Evolutionary conservation across 768 basidiomycete genomes (phyloP).

Genomic region (Megacollybia marginata): DNA sequence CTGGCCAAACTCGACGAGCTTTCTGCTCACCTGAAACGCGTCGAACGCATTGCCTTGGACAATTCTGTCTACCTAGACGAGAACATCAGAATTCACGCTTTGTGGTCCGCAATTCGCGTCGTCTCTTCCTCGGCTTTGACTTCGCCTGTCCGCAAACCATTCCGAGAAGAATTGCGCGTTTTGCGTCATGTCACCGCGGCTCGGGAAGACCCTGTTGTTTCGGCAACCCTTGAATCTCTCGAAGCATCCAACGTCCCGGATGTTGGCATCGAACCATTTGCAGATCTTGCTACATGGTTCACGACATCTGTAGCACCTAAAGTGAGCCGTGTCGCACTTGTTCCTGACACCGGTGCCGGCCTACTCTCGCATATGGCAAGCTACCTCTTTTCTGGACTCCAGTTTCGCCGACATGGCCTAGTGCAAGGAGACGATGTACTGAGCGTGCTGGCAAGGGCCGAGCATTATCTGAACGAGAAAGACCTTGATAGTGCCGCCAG

Average conservation of each 20-base stretch:
- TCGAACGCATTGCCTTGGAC: conserved; percentile 87
- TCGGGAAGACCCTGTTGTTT: conserved; percentile 61
- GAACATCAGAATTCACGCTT: conserved; percentile 83
- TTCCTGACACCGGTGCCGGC: conserved; percentile 86
- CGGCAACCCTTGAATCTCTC: conserved; percentile 59
- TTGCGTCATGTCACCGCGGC: conserved; percentile 68
- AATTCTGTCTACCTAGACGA: conserved; percentile 89
- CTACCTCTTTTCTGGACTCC: conserved; percentile 63
- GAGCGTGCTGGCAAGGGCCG: conserved; percentile 82
- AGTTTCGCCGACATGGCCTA: conserved; percentile 76
- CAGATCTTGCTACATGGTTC: conserved; percentile 91
- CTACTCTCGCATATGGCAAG: conserved; percentile 83
- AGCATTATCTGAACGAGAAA: conserved; percentile 86
- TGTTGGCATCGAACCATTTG: conserved; percentile 80
- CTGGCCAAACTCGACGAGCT: conserved; percentile 93
- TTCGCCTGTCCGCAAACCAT: conserved; percentile 65
- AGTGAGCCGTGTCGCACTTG: conserved; percentile 83
- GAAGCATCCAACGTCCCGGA: conserved; percentile 71
- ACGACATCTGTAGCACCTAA: conserved; percentile 73
- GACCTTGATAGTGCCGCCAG: conserved; percentile 85
- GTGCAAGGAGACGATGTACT: conserved; percentile 79
- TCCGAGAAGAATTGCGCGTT: conserved; percentile 84
- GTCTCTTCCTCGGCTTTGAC: conserved; percentile 58
- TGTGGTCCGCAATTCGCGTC: conserved; percentile 91
- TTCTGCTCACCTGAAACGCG: conserved; percentile 79